Percentiles rank a stretch among this genome's conserved stretches.
phyloP scores from a whole-genome alignment of 2,329 filamentous ascomycete genomes.

The Periglandula ipomoeae region DNA sequence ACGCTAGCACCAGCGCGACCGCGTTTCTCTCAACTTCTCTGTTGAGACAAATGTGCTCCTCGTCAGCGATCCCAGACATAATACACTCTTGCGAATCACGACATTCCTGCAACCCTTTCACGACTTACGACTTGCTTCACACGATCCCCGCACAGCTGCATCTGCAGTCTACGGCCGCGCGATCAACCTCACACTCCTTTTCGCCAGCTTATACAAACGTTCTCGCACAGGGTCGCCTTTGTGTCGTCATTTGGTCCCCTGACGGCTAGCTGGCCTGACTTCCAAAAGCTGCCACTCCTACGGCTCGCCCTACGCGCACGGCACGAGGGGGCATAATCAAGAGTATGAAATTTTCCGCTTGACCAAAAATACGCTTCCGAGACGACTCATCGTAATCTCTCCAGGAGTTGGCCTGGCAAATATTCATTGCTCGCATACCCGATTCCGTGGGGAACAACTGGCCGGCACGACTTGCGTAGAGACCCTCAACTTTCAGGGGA shows the following conservation, averaged over 20 bases:
- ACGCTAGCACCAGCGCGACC: conserved; percentile 13
- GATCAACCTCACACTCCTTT: not conserved
- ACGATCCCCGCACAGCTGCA: not conserved
- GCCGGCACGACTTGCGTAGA: conserved; percentile 18
- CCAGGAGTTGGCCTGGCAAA: no score
- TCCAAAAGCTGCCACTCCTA: not conserved
- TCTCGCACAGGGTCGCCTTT: not conserved
- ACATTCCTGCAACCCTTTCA: conserved; percentile 4
- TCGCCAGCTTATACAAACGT: not conserved
- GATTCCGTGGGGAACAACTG: not conserved
- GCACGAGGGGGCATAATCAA: not conserved
- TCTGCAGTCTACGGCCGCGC: not conserved
- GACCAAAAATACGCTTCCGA: conserved; percentile 6
- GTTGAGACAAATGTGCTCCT: not conserved
- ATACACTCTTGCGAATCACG: conserved; percentile 1
- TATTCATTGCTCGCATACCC: no score
- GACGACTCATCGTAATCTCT: not conserved
- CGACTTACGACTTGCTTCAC: not conserved
- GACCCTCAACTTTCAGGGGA: conserved; percentile 20
- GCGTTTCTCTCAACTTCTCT: conserved; percentile 8
- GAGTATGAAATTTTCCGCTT: conserved; percentile 11
- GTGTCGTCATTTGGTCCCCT: not conserved
- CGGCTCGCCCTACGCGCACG: not conserved
- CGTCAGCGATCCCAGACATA: not conserved
- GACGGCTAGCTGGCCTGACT: not conserved